Evolutionary conservation across 805 yeast genomes (phyloP).

Genomic region (Pichia thaimueangensis): DNA sequence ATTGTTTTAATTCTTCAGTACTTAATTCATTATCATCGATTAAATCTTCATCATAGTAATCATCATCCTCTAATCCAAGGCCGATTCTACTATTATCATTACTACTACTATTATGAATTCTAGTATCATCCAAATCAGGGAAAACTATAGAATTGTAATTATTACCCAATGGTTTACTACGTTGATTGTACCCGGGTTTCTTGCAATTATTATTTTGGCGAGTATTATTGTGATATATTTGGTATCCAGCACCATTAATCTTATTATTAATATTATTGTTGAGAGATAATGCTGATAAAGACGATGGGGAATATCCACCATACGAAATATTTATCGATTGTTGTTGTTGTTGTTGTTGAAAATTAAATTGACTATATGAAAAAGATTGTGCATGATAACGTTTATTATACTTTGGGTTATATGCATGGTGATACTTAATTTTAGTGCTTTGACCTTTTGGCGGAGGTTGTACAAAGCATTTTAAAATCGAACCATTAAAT

Average conservation of each 20-base stretch:
- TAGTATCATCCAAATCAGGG: constrained; percentile 19
- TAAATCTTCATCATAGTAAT: not conserved
- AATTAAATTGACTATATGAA: no score
- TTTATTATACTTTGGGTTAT: no score
- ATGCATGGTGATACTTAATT: no score
- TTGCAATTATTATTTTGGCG: constrained; percentile 6
- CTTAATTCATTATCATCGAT: constrained; percentile 11
- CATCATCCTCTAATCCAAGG: constrained; percentile 15
- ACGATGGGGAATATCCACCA: no score
- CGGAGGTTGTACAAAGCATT: constrained; percentile 12
- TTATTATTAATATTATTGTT: no score
- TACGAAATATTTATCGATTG: no score
- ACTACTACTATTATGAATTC: not conserved
- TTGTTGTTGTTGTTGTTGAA: no score
- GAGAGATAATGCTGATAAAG: no score
- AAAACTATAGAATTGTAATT: constrained; percentile 23
- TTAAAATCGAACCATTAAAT: constrained; percentile 15
- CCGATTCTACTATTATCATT: constrained; percentile 7
- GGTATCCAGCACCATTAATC: no score
- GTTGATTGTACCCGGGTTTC: not conserved
- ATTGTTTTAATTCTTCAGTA: constrained; percentile 20
- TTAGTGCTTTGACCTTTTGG: no score
- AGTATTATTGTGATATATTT: no score
- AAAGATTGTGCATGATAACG: no score
- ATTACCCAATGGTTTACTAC: constrained; percentile 17